Evolutionary conservation across 352 stramenopile species (phyloP).

Genomic region (Elongisporangium undulatum): DNA sequence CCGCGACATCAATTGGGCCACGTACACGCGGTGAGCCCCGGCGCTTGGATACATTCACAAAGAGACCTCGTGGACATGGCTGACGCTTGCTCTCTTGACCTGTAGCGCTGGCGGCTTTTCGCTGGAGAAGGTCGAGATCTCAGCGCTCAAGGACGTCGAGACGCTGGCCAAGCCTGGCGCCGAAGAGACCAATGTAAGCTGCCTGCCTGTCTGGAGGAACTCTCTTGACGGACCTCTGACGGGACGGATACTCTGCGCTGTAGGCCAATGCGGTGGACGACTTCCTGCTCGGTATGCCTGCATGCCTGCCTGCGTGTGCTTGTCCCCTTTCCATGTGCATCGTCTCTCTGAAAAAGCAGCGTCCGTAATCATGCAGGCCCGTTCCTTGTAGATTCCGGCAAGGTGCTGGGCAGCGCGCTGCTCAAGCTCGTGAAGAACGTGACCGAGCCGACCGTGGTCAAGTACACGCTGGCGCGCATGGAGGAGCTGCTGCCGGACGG

Average conservation of each 20-base stretch:
- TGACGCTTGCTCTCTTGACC: background rate
- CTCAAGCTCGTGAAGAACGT: slow-evolving; percentile 88
- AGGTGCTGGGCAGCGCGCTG: slow-evolving; percentile 51
- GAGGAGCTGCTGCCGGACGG: slow-evolving; percentile 82
- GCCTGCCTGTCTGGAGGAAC: slow-evolving; percentile 5
- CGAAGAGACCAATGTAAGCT: slow-evolving; percentile 52
- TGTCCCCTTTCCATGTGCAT: background rate
- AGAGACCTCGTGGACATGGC: background rate
- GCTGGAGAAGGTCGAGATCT: slow-evolving; percentile 84
- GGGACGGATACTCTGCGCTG: slow-evolving; percentile 13
- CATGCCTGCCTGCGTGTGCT: background rate
- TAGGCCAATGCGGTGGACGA: slow-evolving; percentile 70
- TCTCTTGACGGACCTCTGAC: slow-evolving; percentile 3
- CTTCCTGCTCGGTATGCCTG: slow-evolving; percentile 42
- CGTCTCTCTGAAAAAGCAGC: background rate
- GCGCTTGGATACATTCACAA: background rate
- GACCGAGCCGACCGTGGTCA: slow-evolving; percentile 82
- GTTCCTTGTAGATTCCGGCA: slow-evolving; percentile 44
- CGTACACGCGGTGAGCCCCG: slow-evolving; percentile 67
- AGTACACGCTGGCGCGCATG: slow-evolving; percentile 85
- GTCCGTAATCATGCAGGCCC: background rate
- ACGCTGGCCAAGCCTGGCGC: slow-evolving; percentile 60
- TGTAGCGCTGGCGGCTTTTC: slow-evolving; percentile 68
- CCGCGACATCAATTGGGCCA: slow-evolving; percentile 88
- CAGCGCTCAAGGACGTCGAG: slow-evolving; percentile 80